These are phyloP conservation scores for Fusarium beomiforme DNA, from an alignment of 2,329 filamentous ascomycete genomes.

Conservation along the genomic window DNA sequence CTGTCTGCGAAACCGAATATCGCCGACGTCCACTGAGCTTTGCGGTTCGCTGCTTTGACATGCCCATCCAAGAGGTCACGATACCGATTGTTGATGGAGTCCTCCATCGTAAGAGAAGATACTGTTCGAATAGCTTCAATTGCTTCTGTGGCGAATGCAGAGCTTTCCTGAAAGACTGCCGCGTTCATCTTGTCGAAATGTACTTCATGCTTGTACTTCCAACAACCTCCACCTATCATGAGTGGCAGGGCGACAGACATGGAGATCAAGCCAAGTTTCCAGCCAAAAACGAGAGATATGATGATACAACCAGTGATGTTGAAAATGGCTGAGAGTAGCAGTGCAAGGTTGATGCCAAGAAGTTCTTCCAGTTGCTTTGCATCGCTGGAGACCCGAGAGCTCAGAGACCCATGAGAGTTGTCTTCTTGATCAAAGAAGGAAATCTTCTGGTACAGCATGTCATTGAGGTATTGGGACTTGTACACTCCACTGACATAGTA, in stretches of 20 bases:
- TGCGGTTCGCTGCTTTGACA: conserved; percentile 45
- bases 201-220: conserved; percentile 57
- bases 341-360: conserved; percentile 45
- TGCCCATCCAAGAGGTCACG: conserved; percentile 49
- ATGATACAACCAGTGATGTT: conserved; percentile 44
- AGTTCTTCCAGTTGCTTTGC: conserved; percentile 47
- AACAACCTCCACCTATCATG: conserved; percentile 48
- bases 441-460: conserved; percentile 44
- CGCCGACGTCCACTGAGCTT: conserved; percentile 46
- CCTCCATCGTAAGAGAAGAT: conserved; percentile 67
- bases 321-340: conserved; percentile 44
- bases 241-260: conserved; percentile 50
- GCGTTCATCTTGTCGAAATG: conserved; percentile 68
- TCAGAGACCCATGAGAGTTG: conserved; percentile 44
- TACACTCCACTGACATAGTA: conserved; percentile 35
- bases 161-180: conserved; percentile 67
- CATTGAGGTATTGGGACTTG: conserved; percentile 43
- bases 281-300: conserved; percentile 48
- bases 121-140: conserved; percentile 73
- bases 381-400: conserved; percentile 42
- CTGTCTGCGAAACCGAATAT: conserved; percentile 52
- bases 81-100: conserved; percentile 58
- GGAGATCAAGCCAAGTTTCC: conserved; percentile 52
- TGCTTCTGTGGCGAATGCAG: conserved; percentile 70
- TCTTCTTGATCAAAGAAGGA: conserved; percentile 45